Evolutionary conservation across 78 protist species (phyloP).

Genomic region (Isochrysis galbana): DNA sequence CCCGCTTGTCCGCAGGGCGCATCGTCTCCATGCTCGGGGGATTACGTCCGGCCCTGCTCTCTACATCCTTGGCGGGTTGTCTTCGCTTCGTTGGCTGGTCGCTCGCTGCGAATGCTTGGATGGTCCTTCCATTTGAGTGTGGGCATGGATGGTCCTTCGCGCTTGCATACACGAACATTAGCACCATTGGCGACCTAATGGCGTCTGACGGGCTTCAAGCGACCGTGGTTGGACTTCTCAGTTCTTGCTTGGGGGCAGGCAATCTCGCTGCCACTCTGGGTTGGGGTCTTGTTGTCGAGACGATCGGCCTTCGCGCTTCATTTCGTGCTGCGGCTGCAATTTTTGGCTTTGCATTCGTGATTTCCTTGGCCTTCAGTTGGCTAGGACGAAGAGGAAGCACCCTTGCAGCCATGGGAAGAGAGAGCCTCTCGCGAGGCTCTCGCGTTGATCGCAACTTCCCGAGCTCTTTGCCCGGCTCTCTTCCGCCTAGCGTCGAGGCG

Average conservation of each 20-base stretch:
- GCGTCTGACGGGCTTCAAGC: neutral
- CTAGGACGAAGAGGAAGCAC: too few species aligned
- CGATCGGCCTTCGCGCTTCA: neutral
- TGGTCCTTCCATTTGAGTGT: neutral
- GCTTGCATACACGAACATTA: neutral
- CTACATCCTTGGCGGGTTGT: neutral
- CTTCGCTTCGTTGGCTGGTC: neutral
- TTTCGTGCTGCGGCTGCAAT: neutral
- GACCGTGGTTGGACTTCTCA: neutral
- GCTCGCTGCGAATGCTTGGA: neutral
- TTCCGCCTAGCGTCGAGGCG: too few species aligned
- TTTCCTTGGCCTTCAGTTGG: too few species aligned
- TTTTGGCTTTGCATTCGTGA: neutral
- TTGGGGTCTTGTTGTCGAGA: neutral
- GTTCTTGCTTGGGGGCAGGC: neutral
- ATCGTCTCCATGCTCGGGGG: neutral
- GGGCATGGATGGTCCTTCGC: neutral
- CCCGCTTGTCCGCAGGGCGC: too few species aligned
- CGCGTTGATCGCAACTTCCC: too few species aligned
- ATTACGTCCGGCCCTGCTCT: neutral
- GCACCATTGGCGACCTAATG: neutral
- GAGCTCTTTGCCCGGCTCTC: too few species aligned
- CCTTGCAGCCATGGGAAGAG: too few species aligned
- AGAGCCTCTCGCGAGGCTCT: too few species aligned
- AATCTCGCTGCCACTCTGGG: neutral